Conservation (phyloP, 768 basidiomycete species). For the Russula dissimulans region DNA sequence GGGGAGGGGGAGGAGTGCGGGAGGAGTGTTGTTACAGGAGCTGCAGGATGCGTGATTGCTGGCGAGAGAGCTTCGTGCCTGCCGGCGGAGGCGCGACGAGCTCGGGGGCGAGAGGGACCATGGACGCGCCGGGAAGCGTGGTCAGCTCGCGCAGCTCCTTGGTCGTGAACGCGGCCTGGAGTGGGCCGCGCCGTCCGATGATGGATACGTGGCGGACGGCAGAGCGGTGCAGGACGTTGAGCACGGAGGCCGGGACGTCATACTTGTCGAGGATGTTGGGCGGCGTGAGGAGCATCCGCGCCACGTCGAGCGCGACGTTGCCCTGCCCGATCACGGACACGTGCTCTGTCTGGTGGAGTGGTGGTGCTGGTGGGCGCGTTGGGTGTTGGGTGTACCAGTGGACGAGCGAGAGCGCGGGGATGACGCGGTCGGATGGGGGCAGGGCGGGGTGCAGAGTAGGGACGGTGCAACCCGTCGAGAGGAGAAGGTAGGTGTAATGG, state of each 20-base stretch:
- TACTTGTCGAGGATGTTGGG: constrained; percentile 53
- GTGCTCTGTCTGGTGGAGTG: constrained; percentile 56
- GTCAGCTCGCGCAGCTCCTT: constrained; percentile 89
- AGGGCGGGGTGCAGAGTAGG: constrained; percentile 49
- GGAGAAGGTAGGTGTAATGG: constrained; percentile 78
- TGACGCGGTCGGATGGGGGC: constrained; percentile 39
- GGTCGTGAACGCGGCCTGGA: constrained; percentile 83
- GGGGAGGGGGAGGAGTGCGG: too few relatives aligned
- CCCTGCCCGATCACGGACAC: constrained; percentile 88
- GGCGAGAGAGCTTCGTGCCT: constrained; percentile 38
- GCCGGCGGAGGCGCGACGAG: constrained; percentile 34
- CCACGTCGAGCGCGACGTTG: constrained; percentile 89
- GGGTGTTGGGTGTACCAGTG: constrained; percentile 98
- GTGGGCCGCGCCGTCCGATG: constrained; percentile 77
- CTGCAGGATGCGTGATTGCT: constrained; percentile 58
- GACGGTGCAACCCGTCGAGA: constrained; percentile 78
- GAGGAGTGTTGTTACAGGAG: constrained; percentile 55
- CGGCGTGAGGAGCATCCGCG: constrained; percentile 76
- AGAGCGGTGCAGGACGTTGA: constrained; percentile 55
- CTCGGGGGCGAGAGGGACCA: constrained; percentile 49
- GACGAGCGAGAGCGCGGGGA: constrained; percentile 76
- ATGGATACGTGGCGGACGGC: constrained; percentile 70
- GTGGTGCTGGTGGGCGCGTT: constrained; percentile 47
- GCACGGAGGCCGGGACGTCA: constrained; percentile 70
- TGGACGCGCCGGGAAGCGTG: constrained; percentile 48